Conservation (phyloP, 306 rosid genomes). For the Argentina anserina region DNA sequence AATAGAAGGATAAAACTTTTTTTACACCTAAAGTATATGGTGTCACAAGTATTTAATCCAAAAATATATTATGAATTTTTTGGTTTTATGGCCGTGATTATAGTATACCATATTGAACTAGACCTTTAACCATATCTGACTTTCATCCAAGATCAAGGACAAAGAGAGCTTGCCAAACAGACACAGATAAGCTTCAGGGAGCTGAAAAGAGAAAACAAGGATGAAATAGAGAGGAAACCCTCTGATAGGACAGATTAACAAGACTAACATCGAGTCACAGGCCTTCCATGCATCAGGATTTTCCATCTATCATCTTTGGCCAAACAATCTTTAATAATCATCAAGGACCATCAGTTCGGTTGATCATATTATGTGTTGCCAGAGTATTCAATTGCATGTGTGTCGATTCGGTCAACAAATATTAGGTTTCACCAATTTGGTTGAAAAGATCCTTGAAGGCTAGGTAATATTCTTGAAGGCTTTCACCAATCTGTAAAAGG, state of each 20-base stretch:
- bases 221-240: background rate
- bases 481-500: background rate
- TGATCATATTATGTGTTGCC: background rate
- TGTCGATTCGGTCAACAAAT: background rate
- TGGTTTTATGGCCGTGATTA: background rate
- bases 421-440: background rate
- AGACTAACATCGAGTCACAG: background rate
- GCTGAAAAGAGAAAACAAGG: background rate
- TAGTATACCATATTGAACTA: background rate
- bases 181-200: background rate
- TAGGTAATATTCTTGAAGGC: background rate
- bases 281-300: conserved; percentile 8
- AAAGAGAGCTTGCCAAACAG: conserved; percentile 5
- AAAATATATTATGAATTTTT: too few species aligned
- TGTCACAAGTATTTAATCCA: too few species aligned
- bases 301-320: background rate
- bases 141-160: background rate
- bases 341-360: background rate
- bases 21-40: too few species aligned
- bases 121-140: background rate
- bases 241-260: conserved; percentile 1
- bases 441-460: background rate
- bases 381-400: background rate
- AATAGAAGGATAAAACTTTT: too few species aligned
- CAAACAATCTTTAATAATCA: background rate